A percentile compares a stretch with the other conserved stretches of the same genome.
Evolutionary conservation across 345 rosid species (phyloP).

Genomic region (Populus ilicifolia): DNA sequence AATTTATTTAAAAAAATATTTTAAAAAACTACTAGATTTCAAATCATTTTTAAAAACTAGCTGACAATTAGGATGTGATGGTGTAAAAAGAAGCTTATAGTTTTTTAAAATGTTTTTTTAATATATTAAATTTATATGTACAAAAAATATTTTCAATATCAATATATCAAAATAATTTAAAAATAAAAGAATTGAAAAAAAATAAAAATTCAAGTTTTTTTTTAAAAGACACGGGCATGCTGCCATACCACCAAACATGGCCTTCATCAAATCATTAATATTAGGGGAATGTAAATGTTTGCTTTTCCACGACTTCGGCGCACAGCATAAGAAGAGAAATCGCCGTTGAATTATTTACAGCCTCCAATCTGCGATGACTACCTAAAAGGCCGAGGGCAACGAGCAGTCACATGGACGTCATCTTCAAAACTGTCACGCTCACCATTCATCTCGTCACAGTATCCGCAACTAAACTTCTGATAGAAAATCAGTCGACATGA

Average conservation of each 20-base stretch:
- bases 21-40: accelerated
- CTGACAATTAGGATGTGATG: not conserved
- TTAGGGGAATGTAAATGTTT: not conserved
- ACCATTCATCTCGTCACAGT: not conserved
- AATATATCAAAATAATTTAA: too few species aligned
- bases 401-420: not conserved
- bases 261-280: too few species aligned
- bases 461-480: not conserved
- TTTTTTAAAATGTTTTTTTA: too few species aligned
- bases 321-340: not conserved
- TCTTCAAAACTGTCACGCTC: not conserved
- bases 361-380: constrained; percentile 1
- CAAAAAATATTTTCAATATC: too few species aligned
- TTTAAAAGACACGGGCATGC: too few species aligned
- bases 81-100: not conserved
- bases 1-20: accelerated
- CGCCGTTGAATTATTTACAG: constrained; percentile 29
- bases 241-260: too few species aligned
- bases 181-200: too few species aligned
- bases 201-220: too few species aligned
- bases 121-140: too few species aligned
- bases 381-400: not conserved
- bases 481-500: constrained; percentile 10
- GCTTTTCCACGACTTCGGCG: constrained; percentile 2
- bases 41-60: not conserved